Evolutionary conservation across 768 basidiomycete species (phyloP).

Genomic region (Baorangia bicolor): DNA sequence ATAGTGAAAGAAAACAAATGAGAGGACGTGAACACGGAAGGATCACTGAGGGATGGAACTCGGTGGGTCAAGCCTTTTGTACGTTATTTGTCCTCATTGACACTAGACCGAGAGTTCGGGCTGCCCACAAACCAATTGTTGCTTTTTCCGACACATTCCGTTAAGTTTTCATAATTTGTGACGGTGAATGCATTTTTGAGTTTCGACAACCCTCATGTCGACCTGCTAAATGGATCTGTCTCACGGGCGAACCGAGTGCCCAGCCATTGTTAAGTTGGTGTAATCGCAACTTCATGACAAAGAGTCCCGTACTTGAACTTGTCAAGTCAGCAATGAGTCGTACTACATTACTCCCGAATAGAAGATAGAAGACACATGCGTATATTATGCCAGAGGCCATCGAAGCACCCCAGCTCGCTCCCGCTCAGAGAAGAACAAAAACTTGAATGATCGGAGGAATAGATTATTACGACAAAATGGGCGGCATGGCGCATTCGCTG

Average conservation of each 20-base stretch:
- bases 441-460: neutral
- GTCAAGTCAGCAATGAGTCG: too few species aligned
- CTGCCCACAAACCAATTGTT: constrained; percentile 11
- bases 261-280: neutral
- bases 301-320: neutral
- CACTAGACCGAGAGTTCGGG: constrained; percentile 19
- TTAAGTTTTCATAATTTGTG: constrained; percentile 12
- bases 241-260: neutral
- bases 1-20: constrained; percentile 15
- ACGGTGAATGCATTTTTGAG: neutral
- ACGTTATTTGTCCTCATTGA: constrained; percentile 36
- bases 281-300: neutral
- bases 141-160: constrained; percentile 17
- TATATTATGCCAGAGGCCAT: neutral
- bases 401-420: neutral
- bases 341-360: neutral
- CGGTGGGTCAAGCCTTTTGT: constrained; percentile 23
- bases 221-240: neutral
- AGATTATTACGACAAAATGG: constrained; percentile 6
- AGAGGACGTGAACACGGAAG: constrained; percentile 30
- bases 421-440: neutral
- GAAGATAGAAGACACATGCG: neutral
- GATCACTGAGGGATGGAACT: constrained; percentile 19
- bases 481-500: neutral
- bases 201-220: neutral